These are phyloP conservation scores for Hypericum perforatum DNA, from an alignment of 345 rosid species.

Conservation along the genomic window DNA sequence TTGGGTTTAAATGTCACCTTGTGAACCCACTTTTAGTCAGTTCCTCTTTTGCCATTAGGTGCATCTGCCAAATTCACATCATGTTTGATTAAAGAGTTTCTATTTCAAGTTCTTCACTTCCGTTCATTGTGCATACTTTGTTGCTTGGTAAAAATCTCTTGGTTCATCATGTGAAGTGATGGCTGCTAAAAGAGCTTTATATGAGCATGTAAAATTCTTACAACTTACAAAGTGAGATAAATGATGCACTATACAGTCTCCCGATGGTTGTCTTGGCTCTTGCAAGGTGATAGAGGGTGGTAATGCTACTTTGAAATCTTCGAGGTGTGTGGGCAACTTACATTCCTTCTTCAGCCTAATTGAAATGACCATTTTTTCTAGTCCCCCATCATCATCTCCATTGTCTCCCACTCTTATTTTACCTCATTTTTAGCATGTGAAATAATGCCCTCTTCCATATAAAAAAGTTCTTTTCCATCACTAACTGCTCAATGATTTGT, in stretches of 20 bases:
- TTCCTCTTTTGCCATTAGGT: too few relatives aligned
- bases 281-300: too few relatives aligned
- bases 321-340: too few relatives aligned
- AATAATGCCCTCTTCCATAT: too few relatives aligned
- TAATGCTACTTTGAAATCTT: too few relatives aligned
- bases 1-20: neutral
- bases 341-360: too few relatives aligned
- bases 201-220: neutral
- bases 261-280: neutral
- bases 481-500: too few relatives aligned
- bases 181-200: neutral
- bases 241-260: neutral
- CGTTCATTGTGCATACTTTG: neutral
- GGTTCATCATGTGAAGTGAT: neutral
- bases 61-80: neutral
- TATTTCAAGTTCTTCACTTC: neutral
- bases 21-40: neutral
- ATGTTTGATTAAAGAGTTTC: neutral
- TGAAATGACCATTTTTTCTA: too few relatives aligned
- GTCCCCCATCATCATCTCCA: too few relatives aligned
- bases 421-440: too few relatives aligned
- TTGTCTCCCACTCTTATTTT: too few relatives aligned
- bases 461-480: too few relatives aligned
- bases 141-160: neutral
- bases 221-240: neutral